phyloP scores from a whole-genome alignment of 2,329 filamentous ascomycete genomes.

The Trichoderma guizhouense region DNA sequence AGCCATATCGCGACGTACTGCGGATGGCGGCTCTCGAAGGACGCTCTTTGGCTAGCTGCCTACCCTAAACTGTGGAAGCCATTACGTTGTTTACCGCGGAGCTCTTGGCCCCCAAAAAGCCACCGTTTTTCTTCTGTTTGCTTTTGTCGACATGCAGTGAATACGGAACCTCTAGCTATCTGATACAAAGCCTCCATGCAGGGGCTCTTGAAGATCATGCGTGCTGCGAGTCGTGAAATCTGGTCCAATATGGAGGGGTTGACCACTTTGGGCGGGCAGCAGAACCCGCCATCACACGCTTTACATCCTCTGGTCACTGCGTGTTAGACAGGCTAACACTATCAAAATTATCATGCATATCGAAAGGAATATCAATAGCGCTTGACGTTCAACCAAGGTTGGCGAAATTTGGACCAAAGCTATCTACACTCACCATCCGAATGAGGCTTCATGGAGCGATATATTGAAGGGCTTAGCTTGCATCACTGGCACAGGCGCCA shows the following conservation, averaged over 20 bases:
- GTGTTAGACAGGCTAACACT: not conserved
- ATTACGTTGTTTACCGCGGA: not conserved
- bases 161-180: not conserved
- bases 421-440: not conserved
- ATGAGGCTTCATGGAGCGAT: conserved; percentile 6
- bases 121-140: not conserved
- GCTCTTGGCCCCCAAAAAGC: not conserved
- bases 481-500: not conserved
- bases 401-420: not conserved
- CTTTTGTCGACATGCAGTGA: not conserved
- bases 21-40: not conserved
- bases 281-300: not conserved
- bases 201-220: conserved; percentile 1
- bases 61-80: not conserved
- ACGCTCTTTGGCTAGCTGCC: not conserved
- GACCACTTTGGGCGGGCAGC: not conserved
- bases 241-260: not conserved
- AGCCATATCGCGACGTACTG: not conserved
- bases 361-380: not conserved
- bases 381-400: not conserved
- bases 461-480: not conserved
- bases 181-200: not conserved
- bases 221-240: not conserved
- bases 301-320: not conserved
- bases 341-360: not conserved